Evolutionary conservation across 1,284 basidiomycete species (phyloP), one percentile per base, ranked within the genome.

Genomic region (Trametes hirsuta): DNA sequence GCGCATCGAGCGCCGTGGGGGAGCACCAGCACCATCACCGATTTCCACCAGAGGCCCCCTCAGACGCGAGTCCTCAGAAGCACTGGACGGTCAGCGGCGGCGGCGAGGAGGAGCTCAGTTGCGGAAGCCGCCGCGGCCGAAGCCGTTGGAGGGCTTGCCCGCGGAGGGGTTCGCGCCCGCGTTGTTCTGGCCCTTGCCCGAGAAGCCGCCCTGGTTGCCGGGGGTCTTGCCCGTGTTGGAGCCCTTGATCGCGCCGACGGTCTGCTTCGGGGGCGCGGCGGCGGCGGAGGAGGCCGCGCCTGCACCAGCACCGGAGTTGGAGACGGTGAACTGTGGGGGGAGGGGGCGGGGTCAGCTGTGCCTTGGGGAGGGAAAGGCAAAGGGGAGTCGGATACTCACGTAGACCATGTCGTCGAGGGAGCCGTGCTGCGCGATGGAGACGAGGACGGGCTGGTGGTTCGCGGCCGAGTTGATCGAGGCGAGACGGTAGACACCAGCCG

Each of bases 391-490:
- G 47, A 42, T 39, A 76, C 84, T 75, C 62, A 88, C 84, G 72
- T 89, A 89, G 71, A 86, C 74, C 40, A 75, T 72, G 70, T 90
- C 87, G 67, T 89, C 87, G 55, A 87, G 72, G 39, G 75, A 72
- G 4, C 64, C 64, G 59, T 66, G 64, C 61, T 66, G 64, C n/a
- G 64, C 64, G 52, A 66, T 40, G 15, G 85, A 77, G 53, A 83
- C 77, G 51, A 83, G 72, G 37, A 73, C 78, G n/a, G 85, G 81
- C 68, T 87, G 83, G 66, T 89, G 87, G 72, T 89, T 90, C 53
- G 82, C 74, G 1, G 83, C 80, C 22, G 78, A 66, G 69, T 78
- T 78, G 70, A 84, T 80, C 0, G 82, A 78, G 52, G 82, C 79
- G 58, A 88, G 69, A 68, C 78, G 78, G 75, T 90, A 90, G 2